Conservation (phyloP, 2,329 filamentous ascomycete genomes). For the Mycosphaerella arachidis region DNA sequence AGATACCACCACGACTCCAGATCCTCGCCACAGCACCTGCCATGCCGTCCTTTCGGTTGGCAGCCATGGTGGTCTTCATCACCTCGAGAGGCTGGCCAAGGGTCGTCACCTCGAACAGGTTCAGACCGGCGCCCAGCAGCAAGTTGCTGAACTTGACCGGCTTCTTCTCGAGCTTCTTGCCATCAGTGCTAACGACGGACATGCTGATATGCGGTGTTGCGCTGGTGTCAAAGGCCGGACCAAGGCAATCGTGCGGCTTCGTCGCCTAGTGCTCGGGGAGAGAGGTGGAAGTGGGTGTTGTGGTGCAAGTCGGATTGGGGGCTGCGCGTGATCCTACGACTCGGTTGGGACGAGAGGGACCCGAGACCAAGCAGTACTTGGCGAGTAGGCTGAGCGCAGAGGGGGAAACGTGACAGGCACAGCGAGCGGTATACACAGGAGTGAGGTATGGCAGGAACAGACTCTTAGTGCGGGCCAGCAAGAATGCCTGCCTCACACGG, state of each 20-base stretch:
- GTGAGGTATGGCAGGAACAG: not conserved
- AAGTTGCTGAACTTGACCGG: constrained; percentile 99
- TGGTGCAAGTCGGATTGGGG: not conserved
- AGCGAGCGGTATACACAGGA: not conserved
- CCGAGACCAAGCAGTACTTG: not conserved
- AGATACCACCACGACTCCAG: constrained; percentile 86
- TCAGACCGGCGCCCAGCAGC: constrained; percentile 87
- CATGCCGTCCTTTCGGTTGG: constrained; percentile 88
- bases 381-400: not conserved
- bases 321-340: not conserved
- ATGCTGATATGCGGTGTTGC: constrained; percentile 43
- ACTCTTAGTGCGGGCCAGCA: not conserved
- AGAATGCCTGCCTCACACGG: not conserved
- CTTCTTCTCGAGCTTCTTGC: constrained; percentile 81
- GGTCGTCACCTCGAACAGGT: constrained; percentile 83
- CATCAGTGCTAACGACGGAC: constrained; percentile 28
- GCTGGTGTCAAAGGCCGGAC: constrained; percentile 64
- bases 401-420: not conserved
- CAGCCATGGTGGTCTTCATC: constrained; percentile 99
- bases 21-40: constrained; percentile 74
- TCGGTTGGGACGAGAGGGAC: not conserved
- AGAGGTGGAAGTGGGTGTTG: not conserved
- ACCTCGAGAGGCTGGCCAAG: constrained; percentile 87
- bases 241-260: constrained; percentile 90
- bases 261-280: constrained; percentile 51